Conservation (phyloP, 2,329 filamentous ascomycete genomes). For the Cladosporium sp. region DNA sequence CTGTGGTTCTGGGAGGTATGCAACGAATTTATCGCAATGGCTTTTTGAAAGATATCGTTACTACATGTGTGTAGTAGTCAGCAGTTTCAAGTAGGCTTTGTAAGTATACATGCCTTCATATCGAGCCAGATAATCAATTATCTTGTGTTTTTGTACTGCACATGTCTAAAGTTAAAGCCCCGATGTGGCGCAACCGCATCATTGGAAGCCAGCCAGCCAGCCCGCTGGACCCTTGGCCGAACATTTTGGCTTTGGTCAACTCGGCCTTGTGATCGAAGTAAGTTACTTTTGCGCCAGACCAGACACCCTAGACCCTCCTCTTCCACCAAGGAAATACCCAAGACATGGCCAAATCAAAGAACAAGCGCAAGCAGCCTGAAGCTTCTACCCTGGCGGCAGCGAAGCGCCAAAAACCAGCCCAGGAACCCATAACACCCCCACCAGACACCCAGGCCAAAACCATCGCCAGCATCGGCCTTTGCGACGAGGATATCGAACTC, state of each 20-base stretch:
- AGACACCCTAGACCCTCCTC: background rate
- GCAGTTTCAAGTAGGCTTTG: no score
- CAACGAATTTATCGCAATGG: no score
- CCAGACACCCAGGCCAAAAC: conserved; percentile 18
- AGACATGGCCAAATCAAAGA: conserved; percentile 15
- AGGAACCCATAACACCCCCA: conserved; percentile 18
- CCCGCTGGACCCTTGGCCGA: background rate
- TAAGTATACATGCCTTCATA: no score
- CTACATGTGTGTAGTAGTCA: no score
- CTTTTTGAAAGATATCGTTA: no score
- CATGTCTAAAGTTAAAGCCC: no score
- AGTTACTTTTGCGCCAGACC: background rate
- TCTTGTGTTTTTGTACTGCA: no score
- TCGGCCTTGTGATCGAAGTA: conserved; percentile 1
- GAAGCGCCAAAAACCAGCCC: conserved; percentile 13
- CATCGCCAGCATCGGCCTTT: conserved; percentile 17
- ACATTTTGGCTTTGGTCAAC: conserved; percentile 1
- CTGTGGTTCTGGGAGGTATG: no score
- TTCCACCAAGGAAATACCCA: conserved; percentile 2
- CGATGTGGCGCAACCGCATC: background rate
- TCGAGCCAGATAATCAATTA: no score
- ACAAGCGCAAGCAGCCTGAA: conserved; percentile 18
- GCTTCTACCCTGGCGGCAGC: background rate
- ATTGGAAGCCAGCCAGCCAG: background rate
- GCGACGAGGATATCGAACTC: conserved; percentile 63